Evolutionary conservation across 2,329 filamentous ascomycete genomes (phyloP).

Genomic region (Bipolaris oryzae): DNA sequence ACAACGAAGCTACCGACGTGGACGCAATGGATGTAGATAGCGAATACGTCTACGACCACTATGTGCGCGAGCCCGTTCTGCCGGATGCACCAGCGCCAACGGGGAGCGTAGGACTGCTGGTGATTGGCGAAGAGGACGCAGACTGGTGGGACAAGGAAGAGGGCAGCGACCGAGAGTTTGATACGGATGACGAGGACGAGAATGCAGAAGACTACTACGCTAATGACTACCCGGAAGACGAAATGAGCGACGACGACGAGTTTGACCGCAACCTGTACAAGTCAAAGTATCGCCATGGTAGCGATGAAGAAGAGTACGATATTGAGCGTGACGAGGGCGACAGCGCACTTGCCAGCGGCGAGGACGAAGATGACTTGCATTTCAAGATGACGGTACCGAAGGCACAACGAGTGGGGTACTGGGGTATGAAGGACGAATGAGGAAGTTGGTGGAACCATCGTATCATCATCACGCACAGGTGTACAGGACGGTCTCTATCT

Average conservation of each 20-base stretch:
- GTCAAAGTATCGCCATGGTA: constrained; percentile 44
- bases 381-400: constrained; percentile 38
- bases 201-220: constrained; percentile 79
- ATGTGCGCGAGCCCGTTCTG: constrained; percentile 56
- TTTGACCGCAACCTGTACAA: constrained; percentile 55
- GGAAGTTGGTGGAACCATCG: background rate
- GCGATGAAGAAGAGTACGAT: constrained; percentile 51
- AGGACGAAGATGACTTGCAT: constrained; percentile 40
- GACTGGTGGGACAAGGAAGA: constrained; percentile 65
- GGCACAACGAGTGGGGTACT: constrained; percentile 30
- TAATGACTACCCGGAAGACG: constrained; percentile 81
- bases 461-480: background rate
- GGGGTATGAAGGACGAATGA: constrained; percentile 29
- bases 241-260: constrained; percentile 74
- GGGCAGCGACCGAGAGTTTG: constrained; percentile 59
- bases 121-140: constrained; percentile 59
- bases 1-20: constrained; percentile 8
- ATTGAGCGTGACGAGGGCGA: constrained; percentile 26
- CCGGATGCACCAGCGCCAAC: constrained; percentile 43
- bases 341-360: constrained; percentile 28
- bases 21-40: constrained; percentile 50
- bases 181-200: constrained; percentile 67
- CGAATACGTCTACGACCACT: constrained; percentile 68
- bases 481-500: background rate
- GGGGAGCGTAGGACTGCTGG: constrained; percentile 52